These are phyloP conservation scores for Phytophthora palmivora DNA, from an alignment of 352 stramenopile genomes.

Conservation along the genomic window DNA sequence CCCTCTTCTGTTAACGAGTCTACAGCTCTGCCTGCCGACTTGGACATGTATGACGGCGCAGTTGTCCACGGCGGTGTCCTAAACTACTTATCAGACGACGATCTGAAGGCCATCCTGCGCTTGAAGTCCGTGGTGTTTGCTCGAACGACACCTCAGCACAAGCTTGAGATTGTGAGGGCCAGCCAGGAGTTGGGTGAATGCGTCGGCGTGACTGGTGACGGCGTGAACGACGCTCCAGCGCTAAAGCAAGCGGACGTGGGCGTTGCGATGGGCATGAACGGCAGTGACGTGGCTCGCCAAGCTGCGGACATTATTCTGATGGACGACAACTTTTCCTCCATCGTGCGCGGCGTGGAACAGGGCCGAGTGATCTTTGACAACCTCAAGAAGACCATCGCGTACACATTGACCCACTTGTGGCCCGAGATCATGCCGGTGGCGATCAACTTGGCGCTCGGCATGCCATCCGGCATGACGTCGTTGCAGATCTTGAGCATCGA, in stretches of 20 bases:
- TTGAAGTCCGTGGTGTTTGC: constrained; percentile 93
- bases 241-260: constrained; percentile 93
- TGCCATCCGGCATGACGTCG: constrained; percentile 84
- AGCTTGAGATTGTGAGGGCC: constrained; percentile 34
- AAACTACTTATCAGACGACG: constrained; percentile 37
- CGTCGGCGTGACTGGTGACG: constrained; percentile 86
- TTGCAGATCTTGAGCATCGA: constrained; percentile 92
- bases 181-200: constrained; percentile 32
- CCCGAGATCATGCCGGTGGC: constrained; percentile 77
- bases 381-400: constrained; percentile 94
- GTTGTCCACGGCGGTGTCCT: constrained; percentile 65
- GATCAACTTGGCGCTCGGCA: constrained; percentile 81
- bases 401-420: constrained; percentile 90
- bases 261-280: constrained; percentile 96
- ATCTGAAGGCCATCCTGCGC: constrained; percentile 41
- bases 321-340: constrained; percentile 96
- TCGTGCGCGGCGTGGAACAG: constrained; percentile 82
- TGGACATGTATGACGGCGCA: constrained; percentile 53
- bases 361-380: constrained; percentile 84
- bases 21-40: constrained; percentile 21
- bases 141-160: constrained; percentile 73
- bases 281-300: constrained; percentile 92
- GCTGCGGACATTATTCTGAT: constrained; percentile 95
- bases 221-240: constrained; percentile 70
- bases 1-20: constrained; percentile 2